These are phyloP conservation scores for Eremothecium sinecaudum DNA, from an alignment of 1,139 yeast species.

Conservation along the genomic window DNA sequence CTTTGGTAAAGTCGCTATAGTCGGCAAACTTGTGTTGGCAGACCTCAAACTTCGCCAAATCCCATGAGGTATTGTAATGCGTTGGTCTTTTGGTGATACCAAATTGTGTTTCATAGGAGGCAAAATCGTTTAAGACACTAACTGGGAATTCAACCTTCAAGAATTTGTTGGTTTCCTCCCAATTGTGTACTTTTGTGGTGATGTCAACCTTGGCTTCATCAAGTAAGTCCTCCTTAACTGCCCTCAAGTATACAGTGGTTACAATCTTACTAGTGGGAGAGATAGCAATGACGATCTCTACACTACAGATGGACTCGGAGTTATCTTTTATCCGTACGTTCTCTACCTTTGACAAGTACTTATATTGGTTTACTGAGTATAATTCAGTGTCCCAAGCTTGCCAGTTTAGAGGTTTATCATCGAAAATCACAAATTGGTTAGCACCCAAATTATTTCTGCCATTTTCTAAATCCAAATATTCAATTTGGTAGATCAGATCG, in stretches of 20 bases:
- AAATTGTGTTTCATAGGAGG: conserved; percentile 87
- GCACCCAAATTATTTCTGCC: conserved; percentile 50
- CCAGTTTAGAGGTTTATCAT: conserved; percentile 82
- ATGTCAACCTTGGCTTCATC: conserved; percentile 40
- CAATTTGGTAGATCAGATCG: conserved; percentile 54
- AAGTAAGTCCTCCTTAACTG: conserved; percentile 33
- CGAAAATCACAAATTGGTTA: conserved; percentile 69
- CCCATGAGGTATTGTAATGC: conserved; percentile 92
- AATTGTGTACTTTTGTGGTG: conserved; percentile 52
- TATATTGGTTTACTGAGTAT: conserved; percentile 63
- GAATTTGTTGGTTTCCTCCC: conserved; percentile 85
- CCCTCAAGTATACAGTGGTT: conserved; percentile 65
- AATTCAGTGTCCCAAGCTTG: conserved; percentile 98
- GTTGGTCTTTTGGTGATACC: conserved; percentile 89
- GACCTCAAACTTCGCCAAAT: conserved; percentile 90
- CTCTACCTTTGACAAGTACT: conserved; percentile 38
- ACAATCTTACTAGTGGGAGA: conserved; percentile 43
- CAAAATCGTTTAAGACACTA: conserved; percentile 61
- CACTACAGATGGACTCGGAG: conserved; percentile 52
- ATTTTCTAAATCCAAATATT: conserved; percentile 51
- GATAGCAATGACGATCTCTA: conserved; percentile 38
- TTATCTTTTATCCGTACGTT: conserved; percentile 44
- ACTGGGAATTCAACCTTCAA: conserved; percentile 94
- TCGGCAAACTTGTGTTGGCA: conserved; percentile 93
- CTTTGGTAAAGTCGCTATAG: conserved; percentile 74